These are phyloP conservation scores for Carpinus viminea DNA, from an alignment of 306 rosid genomes.

Conservation along the genomic window DNA sequence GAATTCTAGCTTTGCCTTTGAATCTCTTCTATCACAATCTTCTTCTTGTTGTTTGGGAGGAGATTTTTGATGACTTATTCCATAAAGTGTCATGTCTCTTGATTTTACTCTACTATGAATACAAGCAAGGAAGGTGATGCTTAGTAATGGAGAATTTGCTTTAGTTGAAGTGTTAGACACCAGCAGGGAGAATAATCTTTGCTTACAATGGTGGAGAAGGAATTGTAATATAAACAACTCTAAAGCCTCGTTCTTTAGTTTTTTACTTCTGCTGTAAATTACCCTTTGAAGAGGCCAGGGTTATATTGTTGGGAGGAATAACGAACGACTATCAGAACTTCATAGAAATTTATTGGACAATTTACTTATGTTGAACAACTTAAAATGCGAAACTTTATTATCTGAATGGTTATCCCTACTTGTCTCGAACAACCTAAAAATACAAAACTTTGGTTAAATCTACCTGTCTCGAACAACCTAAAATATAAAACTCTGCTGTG, in stretches of 20 bases:
- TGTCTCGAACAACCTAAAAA: too few species aligned
- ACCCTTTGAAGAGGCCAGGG: not conserved
- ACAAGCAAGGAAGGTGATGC: not conserved
- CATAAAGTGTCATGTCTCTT: not conserved
- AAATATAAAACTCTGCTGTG: too few species aligned
- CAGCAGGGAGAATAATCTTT: slow-evolving; percentile 20
- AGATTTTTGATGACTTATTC: not conserved
- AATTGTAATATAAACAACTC: not conserved
- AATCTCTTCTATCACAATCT: slow-evolving; percentile 22
- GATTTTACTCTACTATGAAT: not conserved
- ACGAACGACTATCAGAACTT: too few species aligned
- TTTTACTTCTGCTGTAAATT: not conserved
- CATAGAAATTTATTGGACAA: too few species aligned
- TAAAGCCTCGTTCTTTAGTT: not conserved
- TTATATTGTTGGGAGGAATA: too few species aligned
- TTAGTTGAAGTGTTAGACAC: not conserved
- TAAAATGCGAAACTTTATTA: too few species aligned
- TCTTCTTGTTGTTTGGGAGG: too few species aligned
- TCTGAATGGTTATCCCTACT: too few species aligned
- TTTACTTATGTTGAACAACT: too few species aligned
- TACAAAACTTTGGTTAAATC: too few species aligned
- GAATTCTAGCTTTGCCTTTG: slow-evolving; percentile 3
- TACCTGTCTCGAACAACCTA: too few species aligned
- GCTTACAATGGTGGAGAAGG: slow-evolving; percentile 36
- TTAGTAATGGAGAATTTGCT: not conserved